Conservation (phyloP, 2,329 filamentous ascomycete species). For the Ceratocystis papillata region DNA sequence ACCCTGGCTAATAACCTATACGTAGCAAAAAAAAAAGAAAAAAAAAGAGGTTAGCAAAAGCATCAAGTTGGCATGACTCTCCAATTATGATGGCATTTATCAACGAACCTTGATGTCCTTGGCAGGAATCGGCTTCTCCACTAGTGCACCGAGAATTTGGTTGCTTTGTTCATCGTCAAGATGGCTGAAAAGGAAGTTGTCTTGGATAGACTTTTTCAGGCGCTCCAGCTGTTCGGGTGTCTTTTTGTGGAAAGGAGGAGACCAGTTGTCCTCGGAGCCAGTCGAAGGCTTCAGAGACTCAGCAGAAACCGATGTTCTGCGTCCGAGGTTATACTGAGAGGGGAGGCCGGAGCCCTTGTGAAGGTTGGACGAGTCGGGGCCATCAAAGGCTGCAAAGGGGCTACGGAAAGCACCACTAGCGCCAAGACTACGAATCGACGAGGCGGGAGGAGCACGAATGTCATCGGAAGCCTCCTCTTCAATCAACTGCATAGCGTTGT, state of each 20-base stretch:
- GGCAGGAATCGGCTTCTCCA: constrained; percentile 90
- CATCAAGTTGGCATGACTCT: background rate
- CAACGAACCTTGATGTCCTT: constrained; percentile 60
- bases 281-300: constrained; percentile 88
- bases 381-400: constrained; percentile 45
- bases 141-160: constrained; percentile 78
- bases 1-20: constrained; percentile 83
- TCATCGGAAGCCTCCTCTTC: constrained; percentile 81
- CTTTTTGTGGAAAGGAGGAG: constrained; percentile 76
- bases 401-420: constrained; percentile 29
- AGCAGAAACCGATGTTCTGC: constrained; percentile 90
- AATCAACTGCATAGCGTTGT: constrained; percentile 41
- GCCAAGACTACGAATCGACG: constrained; percentile 27
- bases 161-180: constrained; percentile 85
- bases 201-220: constrained; percentile 67
- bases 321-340: constrained; percentile 83
- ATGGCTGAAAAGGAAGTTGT: constrained; percentile 89
- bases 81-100: background rate
- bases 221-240: constrained; percentile 67
- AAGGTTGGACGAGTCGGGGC: constrained; percentile 37
- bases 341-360: constrained; percentile 61
- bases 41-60: too few species aligned
- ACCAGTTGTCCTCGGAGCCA: constrained; percentile 78
- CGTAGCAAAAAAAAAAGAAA: background rate
- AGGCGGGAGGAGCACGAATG: constrained; percentile 62